phyloP scores from a whole-genome alignment of 306 rosid species.

The Quercus berberidifolia region DNA sequence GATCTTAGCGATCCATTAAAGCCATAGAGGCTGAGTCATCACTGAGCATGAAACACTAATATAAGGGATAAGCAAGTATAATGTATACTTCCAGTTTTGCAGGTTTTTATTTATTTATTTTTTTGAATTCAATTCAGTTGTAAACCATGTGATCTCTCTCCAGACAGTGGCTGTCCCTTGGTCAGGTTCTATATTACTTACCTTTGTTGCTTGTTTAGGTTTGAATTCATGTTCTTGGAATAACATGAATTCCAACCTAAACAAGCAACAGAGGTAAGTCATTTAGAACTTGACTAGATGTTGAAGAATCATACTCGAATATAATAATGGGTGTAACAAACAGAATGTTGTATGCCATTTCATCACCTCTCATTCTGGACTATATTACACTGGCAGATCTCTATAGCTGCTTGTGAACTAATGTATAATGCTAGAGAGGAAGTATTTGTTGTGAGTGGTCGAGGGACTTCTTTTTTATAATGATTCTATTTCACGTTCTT shows the following conservation, averaged over 20 bases:
- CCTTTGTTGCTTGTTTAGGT: background rate
- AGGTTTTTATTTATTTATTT: background rate
- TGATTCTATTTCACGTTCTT: background rate
- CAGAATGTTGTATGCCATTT: too few species aligned
- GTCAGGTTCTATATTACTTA: background rate
- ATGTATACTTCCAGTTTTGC: background rate
- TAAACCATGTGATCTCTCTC: background rate
- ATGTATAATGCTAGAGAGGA: conserved; percentile 55
- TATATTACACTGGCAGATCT: too few species aligned
- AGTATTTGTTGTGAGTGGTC: conserved; percentile 32
- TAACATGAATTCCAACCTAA: background rate
- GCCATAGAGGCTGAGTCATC: background rate
- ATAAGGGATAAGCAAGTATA: background rate
- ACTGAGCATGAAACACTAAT: background rate
- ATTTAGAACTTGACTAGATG: background rate
- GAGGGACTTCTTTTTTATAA: conserved; percentile 13
- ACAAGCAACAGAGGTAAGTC: background rate
- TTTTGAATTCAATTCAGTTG: too few species aligned
- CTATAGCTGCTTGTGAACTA: too few species aligned
- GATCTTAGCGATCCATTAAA: background rate
- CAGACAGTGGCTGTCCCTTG: background rate
- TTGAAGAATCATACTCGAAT: background rate
- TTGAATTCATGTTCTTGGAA: background rate
- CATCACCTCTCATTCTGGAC: too few species aligned
- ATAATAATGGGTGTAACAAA: background rate